Evolutionary conservation across 2,329 filamentous ascomycete genomes (phyloP), one percentile per base, ranked within the genome.

Genomic region (Microcyclosporella mali): DNA sequence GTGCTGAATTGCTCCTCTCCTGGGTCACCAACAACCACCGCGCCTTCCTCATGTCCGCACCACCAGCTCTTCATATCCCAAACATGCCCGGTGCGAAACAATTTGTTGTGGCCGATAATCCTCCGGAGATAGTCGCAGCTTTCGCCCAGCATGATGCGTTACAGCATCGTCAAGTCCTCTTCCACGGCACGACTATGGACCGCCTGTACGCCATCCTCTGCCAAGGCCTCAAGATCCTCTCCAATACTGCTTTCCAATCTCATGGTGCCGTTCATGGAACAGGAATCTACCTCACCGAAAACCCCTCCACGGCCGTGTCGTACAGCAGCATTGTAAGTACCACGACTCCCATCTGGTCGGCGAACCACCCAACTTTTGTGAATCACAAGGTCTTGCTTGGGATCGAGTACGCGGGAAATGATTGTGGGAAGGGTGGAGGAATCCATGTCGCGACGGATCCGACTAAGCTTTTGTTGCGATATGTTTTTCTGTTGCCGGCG

Each of bases 141-240:
- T 45, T 41, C 33, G 32, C 32, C 6, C 19, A 41, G 33, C 43
- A 45, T 18, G 37, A 40, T n/a, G 18, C 17, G 6, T 17, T 37
- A 8, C 37, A 25, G 18, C 42, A 31, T 15, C 32, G 43, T 6
- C 37, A 41, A 25, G 38, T 45, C 25, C 18, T 45, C 14, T 45
- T 45, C 27, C 43, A 41, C 37, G 43, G 43, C 2, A 41, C 43
- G 12, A 25, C 31, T 4, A 40, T 45, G 33, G 43, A 45, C 14
- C 37, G 43, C 6, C 25, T 41, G 2, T 45, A 30, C 21, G 31
- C 38, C n/a, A 45, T 45, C 18, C 18, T 45, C n/a, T 37, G 32
- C 15, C 37, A 37, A 33, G 43, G 43, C 9, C 33, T 45, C 8
- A 41, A 45, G 21, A 28, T 45, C 18, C 43, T 45, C 12, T 27